Conservation (phyloP, 768 basidiomycete genomes). For the Suillus subalutaceus region DNA sequence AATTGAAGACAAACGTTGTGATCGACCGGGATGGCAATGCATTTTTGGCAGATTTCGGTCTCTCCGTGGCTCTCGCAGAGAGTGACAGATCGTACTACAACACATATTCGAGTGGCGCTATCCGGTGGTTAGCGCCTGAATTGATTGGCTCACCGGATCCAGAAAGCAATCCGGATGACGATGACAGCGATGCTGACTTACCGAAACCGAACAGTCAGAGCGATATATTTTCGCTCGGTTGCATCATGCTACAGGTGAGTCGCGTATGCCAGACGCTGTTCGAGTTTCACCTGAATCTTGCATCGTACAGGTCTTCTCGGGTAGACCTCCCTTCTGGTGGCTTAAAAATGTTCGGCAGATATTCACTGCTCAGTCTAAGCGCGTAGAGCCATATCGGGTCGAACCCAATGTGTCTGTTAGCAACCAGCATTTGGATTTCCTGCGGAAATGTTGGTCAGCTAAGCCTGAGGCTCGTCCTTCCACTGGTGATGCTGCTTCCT, state of each 20-base stretch:
- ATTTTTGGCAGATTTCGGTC: neutral
- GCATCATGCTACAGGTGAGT: constrained; percentile 4
- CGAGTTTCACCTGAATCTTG: neutral
- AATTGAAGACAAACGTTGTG: neutral
- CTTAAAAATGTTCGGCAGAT: neutral
- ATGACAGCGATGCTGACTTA: neutral
- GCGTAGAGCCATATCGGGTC: neutral
- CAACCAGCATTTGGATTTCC: constrained; percentile 1
- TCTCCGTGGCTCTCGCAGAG: neutral
- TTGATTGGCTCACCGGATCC: neutral
- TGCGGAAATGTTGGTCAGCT: neutral
- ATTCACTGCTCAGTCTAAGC: neutral
- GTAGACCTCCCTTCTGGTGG: constrained; percentile 3
- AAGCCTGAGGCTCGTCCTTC: neutral
- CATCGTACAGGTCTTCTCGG: neutral
- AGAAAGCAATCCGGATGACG: neutral
- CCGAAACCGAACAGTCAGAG: neutral
- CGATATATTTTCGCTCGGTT: constrained; percentile 2
- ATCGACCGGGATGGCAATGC: neutral
- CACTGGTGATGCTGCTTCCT: neutral
- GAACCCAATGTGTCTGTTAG: neutral
- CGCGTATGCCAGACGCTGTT: neutral
- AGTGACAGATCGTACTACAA: neutral
- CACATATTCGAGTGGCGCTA: neutral
- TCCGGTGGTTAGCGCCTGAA: neutral